These are phyloP conservation scores for Fagus crenata DNA, from an alignment of 306 rosid genomes.

Conservation along the genomic window DNA sequence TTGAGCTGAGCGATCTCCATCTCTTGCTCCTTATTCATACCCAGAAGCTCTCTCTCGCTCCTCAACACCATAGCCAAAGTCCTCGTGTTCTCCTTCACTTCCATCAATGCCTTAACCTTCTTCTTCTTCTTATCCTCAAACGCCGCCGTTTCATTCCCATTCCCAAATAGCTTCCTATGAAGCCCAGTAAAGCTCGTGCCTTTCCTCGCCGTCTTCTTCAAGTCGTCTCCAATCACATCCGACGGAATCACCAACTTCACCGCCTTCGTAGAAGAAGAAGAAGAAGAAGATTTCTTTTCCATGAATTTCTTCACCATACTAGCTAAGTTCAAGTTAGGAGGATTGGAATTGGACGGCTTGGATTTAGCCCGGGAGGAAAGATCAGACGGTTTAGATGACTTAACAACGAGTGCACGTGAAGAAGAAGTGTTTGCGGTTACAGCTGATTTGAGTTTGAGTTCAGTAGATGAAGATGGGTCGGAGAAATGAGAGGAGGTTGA, in stretches of 20 bases:
- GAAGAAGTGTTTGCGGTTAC: slow-evolving; percentile 23
- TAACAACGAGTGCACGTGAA: slow-evolving; percentile 71
- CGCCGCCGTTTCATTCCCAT: slow-evolving; percentile 33
- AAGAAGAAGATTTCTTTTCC: slow-evolving; percentile 46
- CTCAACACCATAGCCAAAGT: slow-evolving; percentile 87
- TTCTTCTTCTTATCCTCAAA: slow-evolving; percentile 41
- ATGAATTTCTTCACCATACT: slow-evolving; percentile 71
- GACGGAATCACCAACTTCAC: slow-evolving; percentile 53
- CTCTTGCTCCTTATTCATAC: slow-evolving; percentile 66
- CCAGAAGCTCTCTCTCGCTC: slow-evolving; percentile 88
- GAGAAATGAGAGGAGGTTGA: slow-evolving; percentile 72
- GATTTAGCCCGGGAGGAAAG: slow-evolving; percentile 21
- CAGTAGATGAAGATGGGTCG: slow-evolving; percentile 75
- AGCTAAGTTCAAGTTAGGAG: slow-evolving; percentile 63
- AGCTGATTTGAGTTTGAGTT: slow-evolving; percentile 36
- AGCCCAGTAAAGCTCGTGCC: slow-evolving; percentile 55
- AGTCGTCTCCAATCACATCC: slow-evolving; percentile 56
- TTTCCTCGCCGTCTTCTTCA: slow-evolving; percentile 68
- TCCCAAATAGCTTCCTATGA: slow-evolving; percentile 77
- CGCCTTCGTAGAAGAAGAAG: slow-evolving; percentile 31
- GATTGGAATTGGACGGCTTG: slow-evolving; percentile 38
- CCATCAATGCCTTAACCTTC: slow-evolving; percentile 83
- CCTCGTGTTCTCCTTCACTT: slow-evolving; percentile 84
- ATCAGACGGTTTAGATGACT: slow-evolving; percentile 47
- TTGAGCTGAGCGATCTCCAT: slow-evolving; percentile 59